Base-by-base conservation (phyloP, 495 filamentous ascomycete species). In the Bryoglossum gracile region DNA sequence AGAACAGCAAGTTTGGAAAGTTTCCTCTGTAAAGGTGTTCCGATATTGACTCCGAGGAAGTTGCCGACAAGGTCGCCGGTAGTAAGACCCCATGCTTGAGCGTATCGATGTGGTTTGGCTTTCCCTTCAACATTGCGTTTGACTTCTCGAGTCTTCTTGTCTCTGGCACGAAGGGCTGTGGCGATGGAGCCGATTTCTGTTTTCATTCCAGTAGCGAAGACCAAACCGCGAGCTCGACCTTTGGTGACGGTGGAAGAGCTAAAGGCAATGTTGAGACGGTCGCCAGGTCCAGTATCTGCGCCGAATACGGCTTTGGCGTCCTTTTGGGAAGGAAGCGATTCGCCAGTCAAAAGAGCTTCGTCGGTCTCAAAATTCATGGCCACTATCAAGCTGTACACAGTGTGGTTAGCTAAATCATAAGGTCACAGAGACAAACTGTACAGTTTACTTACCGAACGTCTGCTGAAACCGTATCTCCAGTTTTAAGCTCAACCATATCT, bases 121-220 rank as follows among this genome's bases (percentile, higher is more conserved):
- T 72, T 67, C 1, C 78, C 80, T 34, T 78, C 65, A 10, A 69
- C 65, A 4, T 70, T 74, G n/a, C 78, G 73, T 64, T 77, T 80
- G 19, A 80, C 75, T 0, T 64, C 69, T 13, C 78, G 75, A 16
- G 66, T 64, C 52, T 68, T 69, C 43, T 57, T 64, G 17, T 65
- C 66, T 28, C 55, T 64, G 22, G 62, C 60, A 21, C 68, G 64
- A 50, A 76, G 65, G 24, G 65, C 66, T 16, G 63, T 39, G 10
- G 87, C 87, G 62, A 90, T 90, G 57, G 77, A 84, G 13, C 87
- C 86, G 32, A 91, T 84, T 62, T 89, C 84, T 1, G 87, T 91
- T 41, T 69, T 61, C 86, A 90, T 89, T 11, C 84, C 87, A 11
- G 82, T 85, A 37, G 67, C 70, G 32, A 45, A 52, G 1, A 52